phyloP scores from a whole-genome alignment of 192 early-diverging fungal genomes.

The Coemansia sp. region DNA sequence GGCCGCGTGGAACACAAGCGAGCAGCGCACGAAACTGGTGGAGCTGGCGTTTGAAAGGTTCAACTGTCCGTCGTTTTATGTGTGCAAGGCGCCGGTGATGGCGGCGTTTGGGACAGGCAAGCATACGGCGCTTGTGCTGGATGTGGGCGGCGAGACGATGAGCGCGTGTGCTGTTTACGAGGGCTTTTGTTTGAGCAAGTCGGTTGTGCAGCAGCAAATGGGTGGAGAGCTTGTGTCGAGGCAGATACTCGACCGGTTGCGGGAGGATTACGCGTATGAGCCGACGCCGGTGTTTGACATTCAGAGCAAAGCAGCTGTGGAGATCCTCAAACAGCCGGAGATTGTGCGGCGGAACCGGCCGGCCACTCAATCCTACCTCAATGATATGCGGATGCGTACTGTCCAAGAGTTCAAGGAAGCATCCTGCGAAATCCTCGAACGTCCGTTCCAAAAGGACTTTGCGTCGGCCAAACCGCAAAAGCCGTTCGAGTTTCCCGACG shows the following conservation, averaged over 20 bases:
- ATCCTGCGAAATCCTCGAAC: constrained; percentile 72
- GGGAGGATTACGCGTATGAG: constrained; percentile 58
- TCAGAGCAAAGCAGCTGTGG: constrained; percentile 69
- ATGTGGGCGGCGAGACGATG: constrained; percentile 84
- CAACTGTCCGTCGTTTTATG: constrained; percentile 87
- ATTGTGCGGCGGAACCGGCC: constrained; percentile 26
- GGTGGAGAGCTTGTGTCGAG: constrained; percentile 82
- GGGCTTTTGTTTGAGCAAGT: constrained; percentile 93
- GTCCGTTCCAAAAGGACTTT: constrained; percentile 19
- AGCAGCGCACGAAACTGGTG: constrained; percentile 78
- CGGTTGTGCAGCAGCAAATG: constrained; percentile 59
- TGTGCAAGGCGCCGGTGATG: constrained; percentile 88
- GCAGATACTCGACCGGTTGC: constrained; percentile 66
- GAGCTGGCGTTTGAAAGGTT: constrained; percentile 97
- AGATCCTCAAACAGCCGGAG: constrained; percentile 63
- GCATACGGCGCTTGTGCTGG: constrained; percentile 85
- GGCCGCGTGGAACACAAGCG: constrained; percentile 85
- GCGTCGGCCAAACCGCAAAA: constrained; percentile 67
- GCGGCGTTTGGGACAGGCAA: constrained; percentile 89
- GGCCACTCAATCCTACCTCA: constrained; percentile 59
- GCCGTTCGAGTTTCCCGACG: constrained; percentile 93
- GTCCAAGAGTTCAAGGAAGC: constrained; percentile 95
- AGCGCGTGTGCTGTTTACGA: constrained; percentile 96
- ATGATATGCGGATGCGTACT: constrained; percentile 69
- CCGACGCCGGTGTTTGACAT: constrained; percentile 85